A percentile compares a stretch with the other conserved stretches of the same genome.
These are phyloP conservation scores for Verticillium isaacii DNA, from an alignment of 2,329 filamentous ascomycete species.

Conservation along the genomic window DNA sequence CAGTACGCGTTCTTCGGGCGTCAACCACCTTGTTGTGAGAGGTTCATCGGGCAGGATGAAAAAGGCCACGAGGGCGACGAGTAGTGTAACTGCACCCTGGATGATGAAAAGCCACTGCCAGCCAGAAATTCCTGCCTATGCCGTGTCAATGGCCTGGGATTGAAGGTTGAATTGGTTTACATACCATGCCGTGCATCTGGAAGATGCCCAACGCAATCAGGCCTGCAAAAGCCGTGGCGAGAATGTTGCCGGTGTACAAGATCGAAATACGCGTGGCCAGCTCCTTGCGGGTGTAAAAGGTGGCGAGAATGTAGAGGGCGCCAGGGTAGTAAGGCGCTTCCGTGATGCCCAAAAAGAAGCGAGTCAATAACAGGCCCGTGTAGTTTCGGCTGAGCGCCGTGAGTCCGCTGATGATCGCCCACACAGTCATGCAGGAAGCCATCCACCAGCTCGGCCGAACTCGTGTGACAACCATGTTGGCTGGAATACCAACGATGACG, in stretches of 20 bases:
- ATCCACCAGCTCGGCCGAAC: conserved; percentile 9
- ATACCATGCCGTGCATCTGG: conserved; percentile 19
- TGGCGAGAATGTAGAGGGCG: conserved; percentile 20
- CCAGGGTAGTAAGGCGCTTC: conserved; percentile 25
- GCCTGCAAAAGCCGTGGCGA: conserved; percentile 22
- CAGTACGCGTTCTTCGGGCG: conserved; percentile 29
- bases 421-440: conserved; percentile 12
- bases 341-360: conserved; percentile 20
- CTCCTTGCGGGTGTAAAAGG: conserved; percentile 26
- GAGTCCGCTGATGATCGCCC: conserved; percentile 21
- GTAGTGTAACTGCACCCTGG: conserved; percentile 13
- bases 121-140: conserved; percentile 13
- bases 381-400: conserved; percentile 21
- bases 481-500: conserved; percentile 22
- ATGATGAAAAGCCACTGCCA: conserved; percentile 22
- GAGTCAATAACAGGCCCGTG: conserved; percentile 17
- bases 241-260: conserved; percentile 22
- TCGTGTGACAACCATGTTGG: conserved; percentile 11
- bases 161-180: conserved; percentile 7
- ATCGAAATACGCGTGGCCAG: conserved; percentile 19
- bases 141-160: conserved; percentile 17
- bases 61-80: conserved; percentile 7
- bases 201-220: conserved; percentile 19
- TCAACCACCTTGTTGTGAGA: conserved; percentile 29
- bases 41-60: conserved; percentile 22